Conservation (phyloP, 371 early-diverging fungal species). For the Apophysomyces elegans region DNA sequence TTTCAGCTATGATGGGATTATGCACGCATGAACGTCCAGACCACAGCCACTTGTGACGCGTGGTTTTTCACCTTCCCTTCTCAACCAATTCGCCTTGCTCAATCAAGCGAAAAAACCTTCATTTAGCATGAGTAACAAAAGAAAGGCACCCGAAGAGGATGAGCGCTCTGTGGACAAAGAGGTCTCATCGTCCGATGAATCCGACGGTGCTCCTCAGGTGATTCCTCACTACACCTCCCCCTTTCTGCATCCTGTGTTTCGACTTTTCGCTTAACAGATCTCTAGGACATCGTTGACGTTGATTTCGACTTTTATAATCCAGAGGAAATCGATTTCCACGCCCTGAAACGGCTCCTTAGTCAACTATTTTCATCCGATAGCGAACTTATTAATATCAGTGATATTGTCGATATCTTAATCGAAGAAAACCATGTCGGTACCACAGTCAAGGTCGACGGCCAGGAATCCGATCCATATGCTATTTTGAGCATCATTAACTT, state of each 20-base stretch:
- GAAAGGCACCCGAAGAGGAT: conserved; percentile 12
- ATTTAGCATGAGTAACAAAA: conserved; percentile 14
- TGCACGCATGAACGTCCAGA: too few species aligned
- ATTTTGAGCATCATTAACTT: conserved; percentile 82
- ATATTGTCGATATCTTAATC: conserved; percentile 86
- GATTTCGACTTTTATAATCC: conserved; percentile 97
- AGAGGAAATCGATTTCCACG: conserved; percentile 88
- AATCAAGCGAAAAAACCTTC: background rate
- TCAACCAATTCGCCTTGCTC: background rate
- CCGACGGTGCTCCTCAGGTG: conserved; percentile 14
- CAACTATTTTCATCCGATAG: conserved; percentile 84
- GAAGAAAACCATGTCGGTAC: conserved; percentile 84
- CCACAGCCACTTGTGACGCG: conserved; percentile 3
- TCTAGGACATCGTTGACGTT: conserved; percentile 83
- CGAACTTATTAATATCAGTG: conserved; percentile 73
- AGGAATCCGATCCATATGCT: conserved; percentile 89
- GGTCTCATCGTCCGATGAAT: conserved; percentile 10
- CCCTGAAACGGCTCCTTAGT: conserved; percentile 82
- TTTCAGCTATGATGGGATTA: too few species aligned
- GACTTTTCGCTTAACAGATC: background rate
- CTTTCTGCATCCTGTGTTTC: background rate
- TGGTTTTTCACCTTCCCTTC: background rate
- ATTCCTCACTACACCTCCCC: background rate
- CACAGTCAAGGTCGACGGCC: conserved; percentile 86
- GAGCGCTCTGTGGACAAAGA: background rate